Evolutionary conservation across 1,139 yeast genomes (phyloP), one percentile per base, ranked within the genome.

Genomic region (Wickerhamomyces sp.): DNA sequence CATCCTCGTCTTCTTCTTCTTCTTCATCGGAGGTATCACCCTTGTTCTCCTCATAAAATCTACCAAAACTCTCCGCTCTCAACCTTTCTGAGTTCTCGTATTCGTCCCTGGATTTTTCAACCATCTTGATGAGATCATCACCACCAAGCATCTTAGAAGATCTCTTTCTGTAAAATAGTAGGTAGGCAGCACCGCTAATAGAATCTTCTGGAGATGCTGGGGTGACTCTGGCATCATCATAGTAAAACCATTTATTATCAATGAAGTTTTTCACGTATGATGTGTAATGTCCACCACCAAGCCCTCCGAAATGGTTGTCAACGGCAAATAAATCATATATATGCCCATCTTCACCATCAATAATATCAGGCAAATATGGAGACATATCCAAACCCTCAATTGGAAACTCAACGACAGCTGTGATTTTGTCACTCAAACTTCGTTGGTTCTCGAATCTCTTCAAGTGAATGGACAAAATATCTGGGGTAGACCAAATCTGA

Each of bases 211-310:
- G 84, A 36, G 75, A 71, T 0, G 77, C 66, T 26, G 66, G 68
- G 0, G 75, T 64, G 1, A 89, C 97, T 24, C 81, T 62, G 8
- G 95, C 79, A 57, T 91, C 98, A 55, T 91, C 91, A 58, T 72
- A 91, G 54, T 87, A 84, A 56, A 88, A 88, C 97, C 98, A 91
- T 45, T 78, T 68, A 21, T 65, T 63, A 51, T 86, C 95, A 32
- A 77, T 67, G 58, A 78, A 81, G 53, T 89, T 89, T 57, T 81
- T 82, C 1, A 75, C 96, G 49, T 78, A 81, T 0, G 97, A 87
- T 1, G 98, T 91, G 57, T 91, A 91, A 61, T 91, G 98, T 4
- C 98, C 98, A 7, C 98, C 98, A 1, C 97, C 97, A 22, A 91
- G 67, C 0, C 97, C 96, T 37, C 98, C 98, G 55, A 71, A 89